Conservation (phyloP, 2,329 filamentous ascomycete species). For the Penicillium decumbens region DNA sequence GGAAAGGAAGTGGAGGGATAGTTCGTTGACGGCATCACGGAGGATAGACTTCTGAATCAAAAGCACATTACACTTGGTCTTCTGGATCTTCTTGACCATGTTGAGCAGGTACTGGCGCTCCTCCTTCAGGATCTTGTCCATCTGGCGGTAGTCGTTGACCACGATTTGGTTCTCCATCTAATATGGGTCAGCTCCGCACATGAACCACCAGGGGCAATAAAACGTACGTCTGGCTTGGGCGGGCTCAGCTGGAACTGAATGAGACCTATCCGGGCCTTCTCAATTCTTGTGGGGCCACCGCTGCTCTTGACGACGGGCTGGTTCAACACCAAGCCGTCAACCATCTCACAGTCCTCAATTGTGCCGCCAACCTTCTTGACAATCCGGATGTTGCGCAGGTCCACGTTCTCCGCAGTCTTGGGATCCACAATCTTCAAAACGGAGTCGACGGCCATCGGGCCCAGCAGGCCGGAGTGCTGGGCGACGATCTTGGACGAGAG, state of each 20-base stretch:
- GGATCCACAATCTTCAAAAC: slow-evolving; percentile 94
- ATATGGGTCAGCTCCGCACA: slow-evolving; percentile 16
- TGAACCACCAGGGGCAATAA: background rate
- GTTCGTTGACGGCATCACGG: slow-evolving; percentile 93
- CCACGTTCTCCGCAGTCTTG: slow-evolving; percentile 93
- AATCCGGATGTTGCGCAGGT: slow-evolving; percentile 92
- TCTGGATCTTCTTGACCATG: slow-evolving; percentile 99
- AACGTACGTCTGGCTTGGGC: slow-evolving; percentile 84
- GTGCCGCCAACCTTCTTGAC: slow-evolving; percentile 97
- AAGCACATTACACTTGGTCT: slow-evolving; percentile 98
- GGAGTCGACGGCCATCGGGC: slow-evolving; percentile 97
- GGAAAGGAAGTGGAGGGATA: slow-evolving; percentile 94
- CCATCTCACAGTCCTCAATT: slow-evolving; percentile 96
- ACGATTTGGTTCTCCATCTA: slow-evolving; percentile 99
- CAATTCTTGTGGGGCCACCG: slow-evolving; percentile 83
- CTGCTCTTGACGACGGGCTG: slow-evolving; percentile 92
- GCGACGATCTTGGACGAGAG: slow-evolving; percentile 98
- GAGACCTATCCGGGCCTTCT: slow-evolving; percentile 93
- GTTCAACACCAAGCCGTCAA: slow-evolving; percentile 87
- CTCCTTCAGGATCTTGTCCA: slow-evolving; percentile 99
- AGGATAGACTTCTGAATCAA: slow-evolving; percentile 98
- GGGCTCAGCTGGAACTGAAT: slow-evolving; percentile 99
- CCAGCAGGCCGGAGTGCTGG: slow-evolving; percentile 89
- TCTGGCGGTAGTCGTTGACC: slow-evolving; percentile 98
- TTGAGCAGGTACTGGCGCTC: slow-evolving; percentile 96